A percentile compares a stretch with the other conserved stretches of the same genome.
Conservation (phyloP, 2,329 filamentous ascomycete species). For the Claviceps digitariae region DNA sequence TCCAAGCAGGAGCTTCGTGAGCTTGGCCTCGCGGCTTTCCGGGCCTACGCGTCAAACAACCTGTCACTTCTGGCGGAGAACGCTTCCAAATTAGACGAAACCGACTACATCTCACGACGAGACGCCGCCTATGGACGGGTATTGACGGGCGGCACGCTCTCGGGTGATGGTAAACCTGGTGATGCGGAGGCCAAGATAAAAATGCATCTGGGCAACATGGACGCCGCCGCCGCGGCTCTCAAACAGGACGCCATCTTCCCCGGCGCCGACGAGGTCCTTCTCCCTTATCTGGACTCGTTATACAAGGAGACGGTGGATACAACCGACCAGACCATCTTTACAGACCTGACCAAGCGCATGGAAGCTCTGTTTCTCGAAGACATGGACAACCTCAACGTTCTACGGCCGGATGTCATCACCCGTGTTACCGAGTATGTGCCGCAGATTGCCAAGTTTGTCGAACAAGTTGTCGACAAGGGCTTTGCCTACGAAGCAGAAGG, state of each 20-base stretch:
- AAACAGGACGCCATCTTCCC: slow-evolving; percentile 36
- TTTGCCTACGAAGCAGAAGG: slow-evolving; percentile 75
- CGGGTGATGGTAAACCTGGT: slow-evolving; percentile 46
- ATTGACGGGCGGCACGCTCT: slow-evolving; percentile 39
- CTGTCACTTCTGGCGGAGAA: slow-evolving; percentile 36
- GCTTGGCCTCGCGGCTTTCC: slow-evolving; percentile 39
- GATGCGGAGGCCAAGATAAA: slow-evolving; percentile 79
- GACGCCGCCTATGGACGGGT: slow-evolving; percentile 41
- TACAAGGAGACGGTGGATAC: slow-evolving; percentile 50
- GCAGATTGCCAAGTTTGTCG: slow-evolving; percentile 75
- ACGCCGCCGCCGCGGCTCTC: slow-evolving; percentile 35
- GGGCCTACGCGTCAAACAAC: slow-evolving; percentile 40
- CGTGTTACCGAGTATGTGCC: slow-evolving; percentile 87
- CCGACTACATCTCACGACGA: slow-evolving; percentile 35
- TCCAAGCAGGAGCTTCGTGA: slow-evolving; percentile 31
- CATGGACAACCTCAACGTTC: slow-evolving; percentile 74
- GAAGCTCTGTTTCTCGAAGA: slow-evolving; percentile 82
- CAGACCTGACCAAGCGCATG: slow-evolving; percentile 70
- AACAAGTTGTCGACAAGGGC: slow-evolving; percentile 69
- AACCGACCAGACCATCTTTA: slow-evolving; percentile 61
- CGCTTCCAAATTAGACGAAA: slow-evolving; percentile 29
- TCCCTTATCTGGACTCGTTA: slow-evolving; percentile 68
- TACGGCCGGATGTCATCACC: slow-evolving; percentile 68
- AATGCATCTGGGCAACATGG: slow-evolving; percentile 66
- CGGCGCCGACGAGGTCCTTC: slow-evolving; percentile 51